Evolutionary conservation across 768 basidiomycete species (phyloP), one percentile per base, ranked within the genome.

Genomic region (Kwoniella dejecticola): DNA sequence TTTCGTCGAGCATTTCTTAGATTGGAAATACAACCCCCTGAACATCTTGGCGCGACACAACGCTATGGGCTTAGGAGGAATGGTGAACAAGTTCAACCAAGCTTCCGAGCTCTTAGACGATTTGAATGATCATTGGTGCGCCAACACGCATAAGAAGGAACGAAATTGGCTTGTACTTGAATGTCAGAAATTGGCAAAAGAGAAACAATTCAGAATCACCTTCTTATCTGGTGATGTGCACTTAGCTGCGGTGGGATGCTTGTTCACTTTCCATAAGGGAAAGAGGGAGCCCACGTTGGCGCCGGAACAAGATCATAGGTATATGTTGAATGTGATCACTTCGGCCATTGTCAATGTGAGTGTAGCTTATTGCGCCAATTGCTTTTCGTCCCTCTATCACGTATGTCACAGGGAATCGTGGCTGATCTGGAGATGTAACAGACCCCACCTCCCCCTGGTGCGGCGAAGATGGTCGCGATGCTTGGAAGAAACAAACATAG

Each of bases 201-300:
- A 79, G 48, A 86, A 85, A 77, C 82, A 83, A 26, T 77, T 88
- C 29, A 85, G 96, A 26, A 82, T 99, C n/a, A 84, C 87, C 0
- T 93, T 94, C 78, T 72, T 98, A 17, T 88, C 88, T 0, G 96
- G 96, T 3, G 94, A 99, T 76, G 95, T 97, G 13, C 95, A 97
- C 74, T 89, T 89, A 68, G 89, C 89, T 0, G 89, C 90, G 0
- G 89, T 92, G 0, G 89, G 75, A n/a, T 68, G 74, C 65, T 40
- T 72, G 21, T 67, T 75, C 45, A 69, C 70, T 5, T 64, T 64
- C 29, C 62, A 62, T 45, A 57, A 66, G 55, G 50, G 62, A 13
- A 53, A 64, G 26, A 67, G 68, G 47, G 44, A 62, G 49, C 24
- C 27, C 50, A 84, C 83, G 46, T 45, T 88, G 5, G 75, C 81